Evolutionary conservation across 2,329 filamentous ascomycete species (phyloP), one percentile per base, ranked within the genome.

Genomic region (Monilinia vaccinii-corymbosi): DNA sequence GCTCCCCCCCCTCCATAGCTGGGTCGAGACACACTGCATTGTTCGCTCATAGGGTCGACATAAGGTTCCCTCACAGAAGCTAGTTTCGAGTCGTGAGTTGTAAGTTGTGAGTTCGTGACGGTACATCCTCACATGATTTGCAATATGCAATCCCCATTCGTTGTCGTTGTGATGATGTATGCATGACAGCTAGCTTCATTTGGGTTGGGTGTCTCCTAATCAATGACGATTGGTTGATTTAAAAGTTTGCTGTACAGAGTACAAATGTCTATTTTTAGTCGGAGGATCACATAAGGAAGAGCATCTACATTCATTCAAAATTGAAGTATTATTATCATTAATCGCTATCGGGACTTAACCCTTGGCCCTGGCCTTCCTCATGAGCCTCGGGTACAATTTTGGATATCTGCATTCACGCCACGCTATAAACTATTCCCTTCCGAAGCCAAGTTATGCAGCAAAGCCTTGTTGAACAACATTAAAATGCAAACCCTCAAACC

Each of bases 401-500:
- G 25, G 38, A 44, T 42, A 44, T 55, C 51, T 8, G 34, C 34
- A 23, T 42, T 28, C 6, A 28, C 25, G 25, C n/a, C 32, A 50
- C 55, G 46, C 46, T 52, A 42, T 49, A n/a, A n/a, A n/a, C n/a
- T n/a, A 48, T 45, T 51, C n/a, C 28, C 7, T 38, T 13, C 56
- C 49, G 32, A 25, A 60, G 23, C 18, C 48, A 60, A 51, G 34
- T 46, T 42, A 51, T 58, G 23, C 23, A 25, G 45, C 45, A 58
- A 58, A 42, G 21, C 6, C 2, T 6, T 21, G 11, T 31, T 6
- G 36, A 46, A 28, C 21, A 10, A 42, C n/a, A 38, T 31, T 14
- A 42, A 44, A 42, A 40, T 40, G 23, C 34, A 14, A 40, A 8
- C 38, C 31, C 25, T 64, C 51, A 67, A 34, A 49, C 64, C 28